Percentiles rank a stretch among this genome's conserved stretches.
Evolutionary conservation across 1,284 basidiomycete species (phyloP).

Genomic region (Meripilus lineatus): DNA sequence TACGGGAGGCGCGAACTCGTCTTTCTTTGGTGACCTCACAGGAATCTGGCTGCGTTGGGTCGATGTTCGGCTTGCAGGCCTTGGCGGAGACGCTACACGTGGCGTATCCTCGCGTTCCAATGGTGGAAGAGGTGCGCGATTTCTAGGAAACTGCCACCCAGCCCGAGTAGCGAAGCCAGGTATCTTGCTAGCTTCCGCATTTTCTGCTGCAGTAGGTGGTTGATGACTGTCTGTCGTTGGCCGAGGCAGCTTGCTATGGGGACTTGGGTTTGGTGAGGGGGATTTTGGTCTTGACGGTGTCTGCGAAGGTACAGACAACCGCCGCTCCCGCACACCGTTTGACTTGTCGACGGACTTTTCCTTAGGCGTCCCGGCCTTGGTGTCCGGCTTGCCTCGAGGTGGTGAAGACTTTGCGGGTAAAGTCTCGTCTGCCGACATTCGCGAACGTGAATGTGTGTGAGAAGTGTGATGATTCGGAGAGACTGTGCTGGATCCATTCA

Average conservation of each 20-base stretch:
- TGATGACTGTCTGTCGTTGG: background rate
- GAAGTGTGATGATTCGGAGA: no score
- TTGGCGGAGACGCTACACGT: conserved; percentile 20
- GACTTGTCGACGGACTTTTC: no score
- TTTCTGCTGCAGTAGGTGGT: conserved; percentile 3
- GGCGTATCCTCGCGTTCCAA: conserved; percentile 29
- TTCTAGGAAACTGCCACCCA: conserved; percentile 38
- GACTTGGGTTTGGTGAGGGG: background rate
- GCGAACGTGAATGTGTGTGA: conserved; percentile 9
- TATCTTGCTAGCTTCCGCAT: conserved; percentile 9
- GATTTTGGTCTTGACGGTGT: background rate
- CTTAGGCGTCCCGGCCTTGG: no score
- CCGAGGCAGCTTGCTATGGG: background rate
- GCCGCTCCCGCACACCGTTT: no score
- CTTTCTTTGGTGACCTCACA: conserved; percentile 31
- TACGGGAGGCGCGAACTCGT: background rate
- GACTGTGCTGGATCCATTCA: no score
- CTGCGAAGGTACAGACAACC: no score
- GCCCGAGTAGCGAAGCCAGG: conserved; percentile 28
- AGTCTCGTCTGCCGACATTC: background rate
- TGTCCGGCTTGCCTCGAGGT: background rate
- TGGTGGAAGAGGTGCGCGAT: conserved; percentile 29
- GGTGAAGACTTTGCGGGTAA: conserved; percentile 1
- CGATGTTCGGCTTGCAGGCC: conserved; percentile 12
- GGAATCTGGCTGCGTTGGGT: conserved; percentile 37